Evolutionary conservation across 2,329 filamentous ascomycete genomes (phyloP).

Genomic region (Chalara sp.): DNA sequence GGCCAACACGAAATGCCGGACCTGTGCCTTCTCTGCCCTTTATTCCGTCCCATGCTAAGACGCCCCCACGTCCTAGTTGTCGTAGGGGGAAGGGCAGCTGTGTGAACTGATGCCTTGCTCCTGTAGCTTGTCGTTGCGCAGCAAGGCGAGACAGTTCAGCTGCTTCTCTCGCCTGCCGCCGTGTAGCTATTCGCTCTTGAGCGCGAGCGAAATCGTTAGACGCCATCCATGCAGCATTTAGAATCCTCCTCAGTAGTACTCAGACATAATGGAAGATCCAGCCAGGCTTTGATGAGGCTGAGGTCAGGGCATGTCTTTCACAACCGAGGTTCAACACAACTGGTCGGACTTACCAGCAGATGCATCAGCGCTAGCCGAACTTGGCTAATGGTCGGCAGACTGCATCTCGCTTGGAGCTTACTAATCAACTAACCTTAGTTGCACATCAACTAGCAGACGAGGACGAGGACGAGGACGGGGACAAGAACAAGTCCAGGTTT

Average conservation of each 20-base stretch:
- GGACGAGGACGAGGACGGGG: no score
- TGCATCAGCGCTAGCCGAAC: no score
- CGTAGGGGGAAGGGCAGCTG: slow-evolving; percentile 58
- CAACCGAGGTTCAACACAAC: not conserved
- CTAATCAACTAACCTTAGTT: no score
- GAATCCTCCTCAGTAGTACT: not conserved
- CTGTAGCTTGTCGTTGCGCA: slow-evolving; percentile 43
- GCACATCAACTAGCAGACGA: no score
- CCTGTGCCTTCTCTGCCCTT: slow-evolving; percentile 70
- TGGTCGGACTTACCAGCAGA: no score
- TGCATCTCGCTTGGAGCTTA: no score
- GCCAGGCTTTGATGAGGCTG: not conserved
- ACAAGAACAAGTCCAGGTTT: no score
- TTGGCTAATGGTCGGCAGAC: no score
- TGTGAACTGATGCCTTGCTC: slow-evolving; percentile 47
- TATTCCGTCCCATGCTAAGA: slow-evolving; percentile 62
- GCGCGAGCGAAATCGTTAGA: slow-evolving; percentile 66
- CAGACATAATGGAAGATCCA: not conserved
- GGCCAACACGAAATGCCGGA: slow-evolving; percentile 86
- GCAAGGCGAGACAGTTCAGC: slow-evolving; percentile 52
- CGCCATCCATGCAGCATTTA: slow-evolving; percentile 23
- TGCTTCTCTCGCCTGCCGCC: slow-evolving; percentile 68
- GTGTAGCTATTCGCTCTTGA: slow-evolving; percentile 77
- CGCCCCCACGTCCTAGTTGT: slow-evolving; percentile 40
- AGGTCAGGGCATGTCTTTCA: not conserved